Base-by-base conservation (phyloP, 345 rosid species). In the Hypericum perforatum region DNA sequence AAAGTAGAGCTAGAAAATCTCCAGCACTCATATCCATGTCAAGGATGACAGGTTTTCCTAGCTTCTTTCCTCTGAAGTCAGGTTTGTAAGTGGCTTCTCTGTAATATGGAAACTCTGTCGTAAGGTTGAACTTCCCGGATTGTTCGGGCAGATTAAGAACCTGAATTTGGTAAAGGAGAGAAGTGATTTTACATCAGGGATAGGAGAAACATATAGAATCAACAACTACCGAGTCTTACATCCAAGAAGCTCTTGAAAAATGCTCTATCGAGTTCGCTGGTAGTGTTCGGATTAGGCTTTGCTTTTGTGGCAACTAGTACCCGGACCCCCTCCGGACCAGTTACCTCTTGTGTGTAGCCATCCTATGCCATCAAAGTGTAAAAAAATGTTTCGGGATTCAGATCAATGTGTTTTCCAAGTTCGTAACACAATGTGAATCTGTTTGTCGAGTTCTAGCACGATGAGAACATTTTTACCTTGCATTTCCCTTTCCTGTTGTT, bases 21-120 rank as follows among this genome's bases (percentile, higher is more conserved):
- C 98, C 96, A 14, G 78, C 72, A 49, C 98, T 91, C 98, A 91
- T 91, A 56, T 91, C 98, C 92, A 82, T 91, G 65, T 91, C 98
- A 11, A 87, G 84, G 52, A 91, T 61, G 37, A 91, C 70, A 8
- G 96, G 86, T 73, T 81, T 86, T 13, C 98, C 96, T 0, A 74
- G 73, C 46, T 12, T 77, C 44, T 54, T 70, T 53, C 52, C 67
- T 56, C 69, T 71, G 37, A 81, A 74, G 55, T 79, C 70, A 60
- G 96, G 95, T 65, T 43, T 78, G 67, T 74, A 62, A 7, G 63
- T 40, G 14, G 76, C 87, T 74, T 91, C 71, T 52, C 51, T 81
- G 59, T 81, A 82, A 60, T 75, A 70, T 62, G 96, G 89, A 63
- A 87, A 91, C 37, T 87, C 81, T 39, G 81, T 74, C 8, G 84